Conservation (phyloP, 495 filamentous ascomycete species). For the Coniosporium apollinis region DNA sequence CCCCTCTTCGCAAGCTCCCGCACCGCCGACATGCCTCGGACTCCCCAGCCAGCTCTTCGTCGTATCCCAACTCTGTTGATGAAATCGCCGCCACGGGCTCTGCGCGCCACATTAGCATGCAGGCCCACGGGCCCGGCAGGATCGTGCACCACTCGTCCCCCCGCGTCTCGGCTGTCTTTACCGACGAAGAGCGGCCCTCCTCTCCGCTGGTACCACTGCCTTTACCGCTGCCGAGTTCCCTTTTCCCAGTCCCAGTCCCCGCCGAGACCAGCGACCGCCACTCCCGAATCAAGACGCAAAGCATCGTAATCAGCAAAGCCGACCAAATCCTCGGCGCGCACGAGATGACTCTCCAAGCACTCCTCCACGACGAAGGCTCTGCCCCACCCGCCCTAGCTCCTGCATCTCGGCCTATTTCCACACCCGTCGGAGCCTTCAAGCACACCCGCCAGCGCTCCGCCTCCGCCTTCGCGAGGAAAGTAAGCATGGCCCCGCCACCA, state of each 20-base stretch:
- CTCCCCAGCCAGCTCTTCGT: neutral
- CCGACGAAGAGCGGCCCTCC: too few relatives aligned
- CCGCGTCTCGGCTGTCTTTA: neutral
- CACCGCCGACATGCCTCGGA: neutral
- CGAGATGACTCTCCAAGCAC: constrained; percentile 13
- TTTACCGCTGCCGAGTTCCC: too few relatives aligned
- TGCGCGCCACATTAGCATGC: neutral
- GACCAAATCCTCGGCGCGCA: constrained; percentile 13
- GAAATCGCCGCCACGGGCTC: neutral
- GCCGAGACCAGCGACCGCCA: too few relatives aligned
- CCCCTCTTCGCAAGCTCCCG: neutral
- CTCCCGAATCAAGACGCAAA: too few relatives aligned
- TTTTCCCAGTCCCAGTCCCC: too few relatives aligned
- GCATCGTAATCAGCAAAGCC: constrained; percentile 1
- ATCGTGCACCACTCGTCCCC: neutral
- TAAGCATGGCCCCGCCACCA: constrained; percentile 11
- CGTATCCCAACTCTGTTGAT: neutral
- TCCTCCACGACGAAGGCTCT: constrained; percentile 12
- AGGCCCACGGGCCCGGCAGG: neutral
- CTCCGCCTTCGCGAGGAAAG: neutral
- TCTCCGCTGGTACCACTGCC: too few relatives aligned
- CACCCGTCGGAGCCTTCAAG: neutral
- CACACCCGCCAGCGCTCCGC: constrained; percentile 1
- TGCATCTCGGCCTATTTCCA: neutral
- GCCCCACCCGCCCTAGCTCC: neutral